Evolutionary conservation across 2,329 filamentous ascomycete species (phyloP).

Genomic region (Sarocladium brachiariae): DNA sequence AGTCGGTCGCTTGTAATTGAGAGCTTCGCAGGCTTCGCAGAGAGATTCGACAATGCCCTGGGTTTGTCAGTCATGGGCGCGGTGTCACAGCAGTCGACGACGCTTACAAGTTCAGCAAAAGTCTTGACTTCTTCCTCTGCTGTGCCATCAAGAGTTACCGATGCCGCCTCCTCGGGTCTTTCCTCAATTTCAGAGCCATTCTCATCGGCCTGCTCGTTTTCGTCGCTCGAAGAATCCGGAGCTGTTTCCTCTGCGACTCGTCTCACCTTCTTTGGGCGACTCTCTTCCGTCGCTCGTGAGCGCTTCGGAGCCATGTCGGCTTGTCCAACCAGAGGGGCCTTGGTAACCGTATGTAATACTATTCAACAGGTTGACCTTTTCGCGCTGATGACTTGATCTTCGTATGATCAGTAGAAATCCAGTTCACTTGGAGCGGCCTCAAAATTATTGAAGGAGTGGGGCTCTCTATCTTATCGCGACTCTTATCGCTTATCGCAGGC

Average conservation of each 20-base stretch:
- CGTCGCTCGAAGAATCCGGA: slow-evolving; percentile 8
- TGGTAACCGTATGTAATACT: too few species aligned
- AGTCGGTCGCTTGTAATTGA: slow-evolving; percentile 81
- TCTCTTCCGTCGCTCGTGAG: slow-evolving; percentile 18
- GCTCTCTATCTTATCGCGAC: slow-evolving; percentile 20
- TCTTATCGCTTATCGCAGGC: slow-evolving; percentile 23
- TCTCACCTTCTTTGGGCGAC: slow-evolving; percentile 14
- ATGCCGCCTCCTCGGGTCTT: slow-evolving; percentile 22
- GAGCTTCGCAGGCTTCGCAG: slow-evolving; percentile 76
- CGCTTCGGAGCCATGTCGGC: slow-evolving; percentile 25
- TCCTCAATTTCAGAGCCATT: neutral
- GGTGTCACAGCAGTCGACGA: too few species aligned
- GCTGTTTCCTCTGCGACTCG: slow-evolving; percentile 9
- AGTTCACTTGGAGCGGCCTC: slow-evolving; percentile 1
- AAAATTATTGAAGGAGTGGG: slow-evolving; percentile 28
- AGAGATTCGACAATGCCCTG: slow-evolving; percentile 78
- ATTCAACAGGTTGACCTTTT: too few species aligned
- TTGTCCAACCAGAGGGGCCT: too few species aligned
- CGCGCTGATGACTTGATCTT: too few species aligned
- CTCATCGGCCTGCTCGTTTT: slow-evolving; percentile 11
- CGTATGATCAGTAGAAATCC: neutral
- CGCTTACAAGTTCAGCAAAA: slow-evolving; percentile 57
- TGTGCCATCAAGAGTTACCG: slow-evolving; percentile 26
- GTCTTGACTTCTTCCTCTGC: slow-evolving; percentile 40
- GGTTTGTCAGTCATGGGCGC: neutral